Base-by-base conservation (phyloP, 768 basidiomycete genomes). In the Gloeopeniophorella convolvens region DNA sequence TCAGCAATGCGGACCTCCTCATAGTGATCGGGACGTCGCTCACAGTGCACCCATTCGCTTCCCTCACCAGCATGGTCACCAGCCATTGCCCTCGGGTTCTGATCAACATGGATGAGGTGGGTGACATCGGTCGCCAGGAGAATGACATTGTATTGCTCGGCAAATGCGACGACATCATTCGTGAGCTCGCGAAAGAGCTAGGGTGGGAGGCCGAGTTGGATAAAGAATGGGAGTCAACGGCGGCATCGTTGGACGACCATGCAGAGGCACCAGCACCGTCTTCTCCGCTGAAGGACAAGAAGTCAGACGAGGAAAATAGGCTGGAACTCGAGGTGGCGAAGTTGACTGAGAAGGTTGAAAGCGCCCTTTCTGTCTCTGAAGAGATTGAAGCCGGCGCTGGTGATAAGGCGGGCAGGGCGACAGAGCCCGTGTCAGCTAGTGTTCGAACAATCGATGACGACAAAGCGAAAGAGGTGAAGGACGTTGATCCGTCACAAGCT, bases 1-100 rank as follows among this genome's bases (percentile, higher is more conserved):
- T 96, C 26, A 60, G 61, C 5, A 54, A 72, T n/a, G 89, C 89
- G 7, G 92, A 98, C 65, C 75, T 98, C 27, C 51, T 58, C 28
- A 45, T 58, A 30, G 45, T 58, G 23, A 58, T 58, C 16, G 57
- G 57, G 7, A 58, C 57, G 12, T 58, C 57, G 6, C 50, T 58
- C 15, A 57, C 55, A 5, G 57, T 58, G 26, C 55, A 58, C 0
- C 57, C 57, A 13, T 58, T 58, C 32, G 57, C 57, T 8, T 40
- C 57, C 2, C 55, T 58, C 21, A 24, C 42, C 21, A 33, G 34
- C 18, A 44, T 39, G 42, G 57, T 57, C 30, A 20, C 20, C 3
- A 15, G 13, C 3, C 10, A 31, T n/a, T 58, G 57, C 21, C 57
- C 55, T 33, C 50, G 57, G 15, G 55, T 58, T 31, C 45, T 58